These are phyloP conservation scores for Exophiala viscosa DNA, from an alignment of 2,329 filamentous ascomycete species.

Conservation along the genomic window DNA sequence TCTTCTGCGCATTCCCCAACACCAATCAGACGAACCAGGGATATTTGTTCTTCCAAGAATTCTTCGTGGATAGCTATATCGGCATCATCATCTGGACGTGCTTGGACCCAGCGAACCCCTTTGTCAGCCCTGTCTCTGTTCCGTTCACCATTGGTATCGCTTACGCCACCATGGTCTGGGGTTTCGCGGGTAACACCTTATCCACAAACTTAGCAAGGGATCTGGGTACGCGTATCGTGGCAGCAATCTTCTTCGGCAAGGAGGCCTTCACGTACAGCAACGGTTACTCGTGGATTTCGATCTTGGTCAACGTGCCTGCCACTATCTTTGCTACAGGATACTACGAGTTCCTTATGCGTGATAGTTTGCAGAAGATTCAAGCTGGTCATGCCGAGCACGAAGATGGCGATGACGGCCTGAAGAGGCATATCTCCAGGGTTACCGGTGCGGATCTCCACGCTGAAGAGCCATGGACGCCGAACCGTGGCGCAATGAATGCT, in stretches of 20 bases:
- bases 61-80: constrained; percentile 57
- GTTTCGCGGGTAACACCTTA: constrained; percentile 54
- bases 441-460: constrained; percentile 23
- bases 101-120: constrained; percentile 58
- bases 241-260: constrained; percentile 54
- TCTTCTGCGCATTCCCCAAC: constrained; percentile 54
- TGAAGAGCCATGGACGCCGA: constrained; percentile 1
- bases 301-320: constrained; percentile 56
- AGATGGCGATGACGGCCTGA: constrained; percentile 50
- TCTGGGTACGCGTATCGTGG: constrained; percentile 57
- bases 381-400: constrained; percentile 50
- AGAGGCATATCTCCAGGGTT: constrained; percentile 40
- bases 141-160: constrained; percentile 56
- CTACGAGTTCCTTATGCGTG: constrained; percentile 55
- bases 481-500: constrained; percentile 23
- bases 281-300: constrained; percentile 51
- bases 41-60: constrained; percentile 57
- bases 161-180: constrained; percentile 55
- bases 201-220: constrained; percentile 58
- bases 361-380: constrained; percentile 51
- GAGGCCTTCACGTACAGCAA: constrained; percentile 46
- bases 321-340: constrained; percentile 54
- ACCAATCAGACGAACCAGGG: constrained; percentile 52
- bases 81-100: constrained; percentile 56
- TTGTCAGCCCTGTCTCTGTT: constrained; percentile 46